Base-by-base conservation (phyloP, 2,329 filamentous ascomycete species). In the Epichloe gansuensis region DNA sequence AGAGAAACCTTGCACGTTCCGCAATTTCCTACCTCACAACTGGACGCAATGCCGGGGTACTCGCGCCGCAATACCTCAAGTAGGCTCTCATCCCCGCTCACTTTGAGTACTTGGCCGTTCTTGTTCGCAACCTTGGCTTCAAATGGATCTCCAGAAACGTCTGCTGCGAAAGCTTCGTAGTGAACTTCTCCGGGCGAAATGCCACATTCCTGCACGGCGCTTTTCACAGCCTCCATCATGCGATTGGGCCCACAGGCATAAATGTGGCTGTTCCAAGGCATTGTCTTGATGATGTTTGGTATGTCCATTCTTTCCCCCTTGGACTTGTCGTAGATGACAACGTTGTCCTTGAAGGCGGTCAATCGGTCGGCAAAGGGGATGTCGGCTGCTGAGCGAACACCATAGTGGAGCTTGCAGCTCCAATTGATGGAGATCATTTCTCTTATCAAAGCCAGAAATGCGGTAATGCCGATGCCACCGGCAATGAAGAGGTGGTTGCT, bases 391-490 rank as follows among this genome's bases (percentile, higher is more conserved):
- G 68, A 72, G 8, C 75, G 72, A 13, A 84, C 74, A 0, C 75
- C 80, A 54, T 80, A 83, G 64, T 85, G 81, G 41, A 85, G 63
- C 23, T 70, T 67, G 39, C 72, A 74, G 52, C 73, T 72, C 61
- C 66, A 75, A 58, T 80, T 70, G 53, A 76, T 74, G 4, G 58
- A 35, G 15, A 65, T 60, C 54, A 72, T 71, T 1, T 34, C 50
- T 47, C 74, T 64, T 3, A 78, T 60, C 25, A 80, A 66, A 1
- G 68, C 59, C 8, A 85, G 59, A 56, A 85, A 85, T 0, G 82
- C 82, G 2, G 82, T 85, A 55, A 85, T 76, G 0, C 82, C 82
- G 34, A 85, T 79, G 0, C 82, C 82, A 9, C 78, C 82, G 0
- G 74, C 79, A 34, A 86, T 75, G 58, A 84, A 78, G 40, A 85